phyloP scores from a whole-genome alignment of 306 rosid species.

The Prunus salicina region DNA sequence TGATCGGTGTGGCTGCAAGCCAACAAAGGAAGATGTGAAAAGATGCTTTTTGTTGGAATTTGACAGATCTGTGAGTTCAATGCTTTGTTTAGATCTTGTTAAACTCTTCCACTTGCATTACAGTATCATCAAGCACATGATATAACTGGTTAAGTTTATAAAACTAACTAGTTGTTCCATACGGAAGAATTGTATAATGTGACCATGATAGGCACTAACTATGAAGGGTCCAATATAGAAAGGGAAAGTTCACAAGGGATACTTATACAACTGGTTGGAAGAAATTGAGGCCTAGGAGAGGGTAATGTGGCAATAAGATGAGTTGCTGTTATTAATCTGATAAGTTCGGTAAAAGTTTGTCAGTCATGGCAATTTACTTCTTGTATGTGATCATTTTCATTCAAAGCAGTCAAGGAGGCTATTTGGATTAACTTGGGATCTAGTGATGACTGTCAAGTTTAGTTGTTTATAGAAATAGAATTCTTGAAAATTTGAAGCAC shows the following conservation, averaged over 20 bases:
- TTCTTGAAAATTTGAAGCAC: neutral
- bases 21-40: constrained; percentile 91
- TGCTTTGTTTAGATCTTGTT: neutral
- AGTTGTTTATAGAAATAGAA: neutral
- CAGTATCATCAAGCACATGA: neutral
- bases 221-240: neutral
- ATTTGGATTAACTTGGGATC: neutral
- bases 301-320: neutral
- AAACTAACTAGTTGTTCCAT: neutral
- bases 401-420: neutral
- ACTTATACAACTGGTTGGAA: neutral
- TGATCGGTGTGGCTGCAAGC: constrained; percentile 96
- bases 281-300: neutral
- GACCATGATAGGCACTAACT: neutral
- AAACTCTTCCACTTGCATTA: constrained; percentile 1
- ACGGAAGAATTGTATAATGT: neutral
- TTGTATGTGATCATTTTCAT: neutral
- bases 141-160: neutral
- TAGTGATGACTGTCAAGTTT: neutral
- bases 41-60: constrained; percentile 99
- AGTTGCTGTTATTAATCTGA: neutral
- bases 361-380: neutral
- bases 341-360: neutral
- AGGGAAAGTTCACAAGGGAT: neutral
- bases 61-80: constrained; percentile 83